Conservation (phyloP, 352 stramenopile genomes). For the Pythium sp. region DNA sequence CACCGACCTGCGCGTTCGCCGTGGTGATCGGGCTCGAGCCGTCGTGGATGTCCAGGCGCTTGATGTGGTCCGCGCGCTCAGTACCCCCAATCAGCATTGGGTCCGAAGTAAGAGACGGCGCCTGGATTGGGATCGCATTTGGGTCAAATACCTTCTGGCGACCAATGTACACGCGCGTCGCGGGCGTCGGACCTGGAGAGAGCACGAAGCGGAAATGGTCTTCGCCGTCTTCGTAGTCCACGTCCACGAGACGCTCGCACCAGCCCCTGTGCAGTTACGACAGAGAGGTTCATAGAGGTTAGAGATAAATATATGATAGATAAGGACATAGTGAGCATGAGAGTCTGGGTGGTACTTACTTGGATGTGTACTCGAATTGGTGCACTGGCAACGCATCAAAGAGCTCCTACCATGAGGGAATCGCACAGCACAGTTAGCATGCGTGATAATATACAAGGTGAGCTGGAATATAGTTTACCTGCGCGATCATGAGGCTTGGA, state of each 20-base stretch:
- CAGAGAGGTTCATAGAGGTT: not conserved
- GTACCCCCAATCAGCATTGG: not conserved
- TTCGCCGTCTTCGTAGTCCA: conserved; percentile 73
- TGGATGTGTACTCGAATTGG: conserved; percentile 93
- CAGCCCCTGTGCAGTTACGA: conserved; percentile 37
- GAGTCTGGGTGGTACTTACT: conserved; percentile 7
- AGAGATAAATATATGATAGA: not conserved
- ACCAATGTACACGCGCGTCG: conserved; percentile 87
- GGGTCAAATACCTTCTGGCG: conserved; percentile 80
- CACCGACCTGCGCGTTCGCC: conserved; percentile 58
- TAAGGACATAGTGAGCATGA: not conserved
- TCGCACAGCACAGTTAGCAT: not conserved
- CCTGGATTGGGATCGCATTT: conserved; percentile 20
- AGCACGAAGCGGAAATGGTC: conserved; percentile 94
- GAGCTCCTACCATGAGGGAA: conserved; percentile 63
- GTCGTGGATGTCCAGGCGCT: conserved; percentile 56
- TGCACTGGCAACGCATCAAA: conserved; percentile 94
- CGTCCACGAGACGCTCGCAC: conserved; percentile 94
- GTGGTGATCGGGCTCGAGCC: conserved; percentile 44
- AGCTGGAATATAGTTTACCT: conserved; percentile 24
- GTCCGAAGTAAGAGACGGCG: conserved; percentile 18
- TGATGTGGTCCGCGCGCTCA: conserved; percentile 23
- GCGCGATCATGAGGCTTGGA: conserved; percentile 87
- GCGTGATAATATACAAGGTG: not conserved
- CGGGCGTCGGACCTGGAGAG: conserved; percentile 88